phyloP scores from a whole-genome alignment of 2,329 filamentous ascomycete genomes.

The Xylariaceae sp. region DNA sequence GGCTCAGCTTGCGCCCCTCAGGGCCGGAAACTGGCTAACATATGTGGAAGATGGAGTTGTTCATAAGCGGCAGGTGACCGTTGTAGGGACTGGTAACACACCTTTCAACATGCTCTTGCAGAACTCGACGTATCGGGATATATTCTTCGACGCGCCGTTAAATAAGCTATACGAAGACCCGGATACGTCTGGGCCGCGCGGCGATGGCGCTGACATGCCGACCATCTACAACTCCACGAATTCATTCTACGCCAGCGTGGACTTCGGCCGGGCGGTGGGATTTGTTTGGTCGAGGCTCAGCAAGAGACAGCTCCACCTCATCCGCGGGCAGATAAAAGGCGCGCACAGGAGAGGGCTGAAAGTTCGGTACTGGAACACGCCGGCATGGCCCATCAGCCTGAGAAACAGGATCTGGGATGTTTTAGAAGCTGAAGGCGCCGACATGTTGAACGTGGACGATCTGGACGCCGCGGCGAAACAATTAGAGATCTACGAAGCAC shows the following conservation, averaged over 20 bases:
- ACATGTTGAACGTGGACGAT: slow-evolving; percentile 60
- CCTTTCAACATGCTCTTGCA: slow-evolving; percentile 52
- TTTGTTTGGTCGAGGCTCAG: slow-evolving; percentile 43
- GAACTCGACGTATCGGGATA: slow-evolving; percentile 54
- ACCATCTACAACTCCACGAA: slow-evolving; percentile 44
- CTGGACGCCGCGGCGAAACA: slow-evolving; percentile 43
- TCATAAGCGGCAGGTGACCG: slow-evolving; percentile 56
- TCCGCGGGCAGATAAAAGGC: slow-evolving; percentile 42
- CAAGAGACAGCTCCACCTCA: slow-evolving; percentile 37
- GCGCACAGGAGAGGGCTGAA: slow-evolving; percentile 49
- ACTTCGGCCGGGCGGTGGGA: slow-evolving; percentile 48
- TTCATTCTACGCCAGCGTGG: slow-evolving; percentile 57
- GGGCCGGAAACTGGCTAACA: slow-evolving; percentile 54
- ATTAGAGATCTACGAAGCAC: slow-evolving; percentile 32
- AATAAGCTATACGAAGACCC: slow-evolving; percentile 38
- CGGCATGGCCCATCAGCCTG: slow-evolving; percentile 51
- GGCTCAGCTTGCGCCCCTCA: slow-evolving; percentile 54
- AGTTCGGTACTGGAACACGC: slow-evolving; percentile 58
- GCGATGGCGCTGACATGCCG: slow-evolving; percentile 3
- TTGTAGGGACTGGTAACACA: slow-evolving; percentile 64
- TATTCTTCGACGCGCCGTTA: slow-evolving; percentile 65
- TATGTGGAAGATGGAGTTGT: slow-evolving; percentile 49
- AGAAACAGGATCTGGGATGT: slow-evolving; percentile 55
- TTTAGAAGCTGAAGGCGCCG: slow-evolving; percentile 53
- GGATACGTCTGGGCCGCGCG: slow-evolving; percentile 20